Evolutionary conservation across 2,329 filamentous ascomycete genomes (phyloP).

Genomic region (Clonostachys chloroleuca): DNA sequence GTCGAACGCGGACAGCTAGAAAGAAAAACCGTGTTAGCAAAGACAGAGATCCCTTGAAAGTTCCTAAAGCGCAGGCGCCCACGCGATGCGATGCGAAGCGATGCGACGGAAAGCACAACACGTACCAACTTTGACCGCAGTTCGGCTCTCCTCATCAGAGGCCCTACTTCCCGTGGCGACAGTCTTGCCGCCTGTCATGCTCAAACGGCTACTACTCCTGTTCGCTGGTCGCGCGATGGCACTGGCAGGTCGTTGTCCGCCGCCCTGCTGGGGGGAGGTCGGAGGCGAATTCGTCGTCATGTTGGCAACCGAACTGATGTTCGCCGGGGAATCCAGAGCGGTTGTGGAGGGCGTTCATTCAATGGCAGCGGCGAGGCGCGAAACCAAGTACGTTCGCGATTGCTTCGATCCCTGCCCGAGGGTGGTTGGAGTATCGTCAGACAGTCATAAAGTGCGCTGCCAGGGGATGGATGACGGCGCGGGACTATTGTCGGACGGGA

Average conservation of each 20-base stretch:
- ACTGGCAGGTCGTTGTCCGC: constrained; percentile 66
- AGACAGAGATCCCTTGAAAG: neutral
- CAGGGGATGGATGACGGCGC: too few species aligned
- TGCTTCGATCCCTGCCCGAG: constrained; percentile 1
- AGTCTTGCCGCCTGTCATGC: constrained; percentile 58
- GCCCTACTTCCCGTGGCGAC: constrained; percentile 72
- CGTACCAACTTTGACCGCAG: constrained; percentile 94
- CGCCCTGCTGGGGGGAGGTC: constrained; percentile 51
- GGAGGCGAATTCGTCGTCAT: constrained; percentile 67
- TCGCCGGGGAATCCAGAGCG: constrained; percentile 11
- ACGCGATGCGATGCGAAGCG: neutral
- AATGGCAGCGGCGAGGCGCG: neutral
- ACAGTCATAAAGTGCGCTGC: too few species aligned
- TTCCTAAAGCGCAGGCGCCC: neutral
- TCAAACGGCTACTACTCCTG: constrained; percentile 80
- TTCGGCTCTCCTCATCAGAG: constrained; percentile 86
- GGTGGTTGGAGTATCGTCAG: neutral
- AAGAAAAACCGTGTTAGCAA: neutral
- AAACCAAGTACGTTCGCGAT: too few species aligned
- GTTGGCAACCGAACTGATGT: constrained; percentile 1
- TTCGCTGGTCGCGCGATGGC: constrained; percentile 70
- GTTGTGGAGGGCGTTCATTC: neutral
- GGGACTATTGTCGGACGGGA: too few species aligned
- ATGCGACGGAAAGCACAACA: constrained; percentile 18
- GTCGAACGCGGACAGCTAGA: constrained; percentile 86